phyloP scores from a whole-genome alignment of 805 yeast species.

The Ogataea neopini region DNA sequence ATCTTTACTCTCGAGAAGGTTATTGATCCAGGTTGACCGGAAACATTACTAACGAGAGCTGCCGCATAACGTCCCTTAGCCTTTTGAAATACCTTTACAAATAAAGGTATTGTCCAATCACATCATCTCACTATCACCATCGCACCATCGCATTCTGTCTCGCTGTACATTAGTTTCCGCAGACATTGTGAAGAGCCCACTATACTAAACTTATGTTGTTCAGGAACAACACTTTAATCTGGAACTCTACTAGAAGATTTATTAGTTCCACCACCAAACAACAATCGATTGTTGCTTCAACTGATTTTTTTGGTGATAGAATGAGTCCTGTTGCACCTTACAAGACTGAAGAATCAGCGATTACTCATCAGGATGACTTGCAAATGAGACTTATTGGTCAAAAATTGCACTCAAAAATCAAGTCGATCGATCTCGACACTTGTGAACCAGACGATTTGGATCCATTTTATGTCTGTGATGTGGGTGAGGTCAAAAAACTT shows the following conservation, averaged over 20 bases:
- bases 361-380: background rate
- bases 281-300: constrained; percentile 10
- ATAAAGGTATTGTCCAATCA: constrained; percentile 15
- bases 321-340: constrained; percentile 19
- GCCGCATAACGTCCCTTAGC: constrained; percentile 45
- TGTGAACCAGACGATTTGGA: constrained; percentile 70
- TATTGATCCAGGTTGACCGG: constrained; percentile 6
- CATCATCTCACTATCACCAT: background rate
- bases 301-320: background rate
- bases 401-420: constrained; percentile 14
- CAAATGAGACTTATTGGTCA: constrained; percentile 16
- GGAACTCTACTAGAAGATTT: constrained; percentile 8
- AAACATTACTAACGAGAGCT: constrained; percentile 44
- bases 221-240: background rate
- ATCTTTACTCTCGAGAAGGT: too few relatives aligned
- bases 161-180: constrained; percentile 8
- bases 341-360: constrained; percentile 10
- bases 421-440: constrained; percentile 13
- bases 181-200: constrained; percentile 7
- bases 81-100: constrained; percentile 12
- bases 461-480: constrained; percentile 85
- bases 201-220: constrained; percentile 3
- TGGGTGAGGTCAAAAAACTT: constrained; percentile 68
- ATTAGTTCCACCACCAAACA: constrained; percentile 15
- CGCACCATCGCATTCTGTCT: background rate